Conservation (phyloP, 129 eudicot species). For the Smallanthus sonchifolius region DNA sequence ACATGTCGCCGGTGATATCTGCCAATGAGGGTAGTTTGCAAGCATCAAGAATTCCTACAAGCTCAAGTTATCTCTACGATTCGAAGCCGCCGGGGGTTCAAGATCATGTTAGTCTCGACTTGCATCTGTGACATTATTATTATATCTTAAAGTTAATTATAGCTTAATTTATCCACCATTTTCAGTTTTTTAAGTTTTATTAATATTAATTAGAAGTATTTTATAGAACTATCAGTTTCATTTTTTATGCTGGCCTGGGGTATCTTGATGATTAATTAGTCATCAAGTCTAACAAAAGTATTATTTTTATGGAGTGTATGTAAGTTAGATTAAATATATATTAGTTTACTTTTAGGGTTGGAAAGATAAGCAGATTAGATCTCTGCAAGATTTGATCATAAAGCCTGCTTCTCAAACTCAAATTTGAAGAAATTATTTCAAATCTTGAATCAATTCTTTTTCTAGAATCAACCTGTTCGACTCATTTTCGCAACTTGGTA, state of each 20-base stretch:
- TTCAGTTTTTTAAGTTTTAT: constrained; percentile 9
- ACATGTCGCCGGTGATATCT: constrained; percentile 13
- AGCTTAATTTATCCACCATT: constrained; percentile 6
- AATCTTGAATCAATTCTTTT: too few relatives aligned
- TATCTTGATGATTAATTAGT: constrained; percentile 10
- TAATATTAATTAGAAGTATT: constrained; percentile 18
- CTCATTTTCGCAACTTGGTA: background rate
- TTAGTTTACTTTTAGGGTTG: background rate
- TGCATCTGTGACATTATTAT: constrained; percentile 56
- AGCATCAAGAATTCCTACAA: constrained; percentile 19
- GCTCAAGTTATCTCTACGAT: constrained; percentile 36
- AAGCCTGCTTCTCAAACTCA: background rate
- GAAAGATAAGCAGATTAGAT: background rate
- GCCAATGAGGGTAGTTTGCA: constrained; percentile 14
- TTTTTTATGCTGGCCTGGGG: constrained; percentile 24
- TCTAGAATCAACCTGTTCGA: too few relatives aligned
- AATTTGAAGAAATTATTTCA: background rate
- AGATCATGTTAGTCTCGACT: constrained; percentile 94
- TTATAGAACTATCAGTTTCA: constrained; percentile 9
- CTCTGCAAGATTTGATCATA: background rate
- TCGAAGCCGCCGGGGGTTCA: constrained; percentile 42
- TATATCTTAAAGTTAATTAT: background rate
- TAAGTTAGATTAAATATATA: background rate
- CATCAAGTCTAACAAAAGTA: constrained; percentile 25
- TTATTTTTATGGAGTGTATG: background rate